Base-by-base conservation (phyloP, 352 stramenopile species). In the Globisporangium okanoganense region DNA sequence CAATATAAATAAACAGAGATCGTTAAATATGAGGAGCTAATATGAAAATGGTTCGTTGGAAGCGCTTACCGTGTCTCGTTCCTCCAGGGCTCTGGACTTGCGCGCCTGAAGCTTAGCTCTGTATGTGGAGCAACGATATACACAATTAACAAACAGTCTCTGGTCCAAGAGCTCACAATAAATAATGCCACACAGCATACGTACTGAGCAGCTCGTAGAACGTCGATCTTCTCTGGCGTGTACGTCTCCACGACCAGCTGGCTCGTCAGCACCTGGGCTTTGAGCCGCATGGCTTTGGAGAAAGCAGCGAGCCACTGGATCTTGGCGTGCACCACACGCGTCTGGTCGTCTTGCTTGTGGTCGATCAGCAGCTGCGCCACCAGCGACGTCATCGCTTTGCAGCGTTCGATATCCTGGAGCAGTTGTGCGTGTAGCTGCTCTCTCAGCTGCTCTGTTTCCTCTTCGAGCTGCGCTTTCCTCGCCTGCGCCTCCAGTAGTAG, bases 191-290 rank as follows among this genome's bases (percentile, higher is more conserved):
- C 41, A 31, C 18, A 45, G 44, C 20, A 12, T 22, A 65, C 69
- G 36, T 69, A 76, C 71, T 76, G 63, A 16, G 66, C 48, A 20
- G 41, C 36, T 2, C 51, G 31, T 9, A 79, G 63, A 13, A 77
- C 16, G 3, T 49, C 40, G 16, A 69, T 29, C 7, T 67, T 43
- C 12, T 73, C 61, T 2, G 33, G 14, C 12, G 69, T 58, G 47
- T 80, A 80, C 33, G 65, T 78, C 31, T 81, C 73, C 10, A 75
- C 62, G 12, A 50, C 41, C 14, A 81, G 29, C 38, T 78, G 64
- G 24, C 58, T 64, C n/a, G 50, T 44, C 22, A 81, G 36, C 38
- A 81, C 55, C 36, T 75, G 59, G 16, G 65, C 61, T n/a, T 67
- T 65, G 9, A 72, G 48, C 3, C 31, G 57, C 70, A 76, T 74